Conservation (phyloP, 2,329 filamentous ascomycete species). For the Cladosporium sp. region DNA sequence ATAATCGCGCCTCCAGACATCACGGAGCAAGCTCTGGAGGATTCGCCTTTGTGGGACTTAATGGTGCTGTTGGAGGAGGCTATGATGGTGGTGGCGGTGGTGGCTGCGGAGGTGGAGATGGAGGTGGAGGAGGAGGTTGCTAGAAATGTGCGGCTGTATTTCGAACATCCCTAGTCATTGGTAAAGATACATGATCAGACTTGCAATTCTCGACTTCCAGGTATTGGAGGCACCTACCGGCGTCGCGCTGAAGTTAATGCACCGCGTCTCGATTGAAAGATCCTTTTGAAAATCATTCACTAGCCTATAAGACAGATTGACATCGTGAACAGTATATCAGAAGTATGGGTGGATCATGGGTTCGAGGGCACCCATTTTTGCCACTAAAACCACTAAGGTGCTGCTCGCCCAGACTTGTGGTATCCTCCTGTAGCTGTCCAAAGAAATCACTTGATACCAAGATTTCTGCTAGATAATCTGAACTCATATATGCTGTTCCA, state of each 20-base stretch:
- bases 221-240: neutral
- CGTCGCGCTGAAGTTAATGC: neutral
- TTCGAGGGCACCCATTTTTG: neutral
- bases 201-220: neutral
- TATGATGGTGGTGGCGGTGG: slow-evolving; percentile 19
- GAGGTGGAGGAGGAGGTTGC: slow-evolving; percentile 26
- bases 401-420: neutral
- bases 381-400: too few species aligned
- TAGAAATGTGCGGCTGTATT: neutral
- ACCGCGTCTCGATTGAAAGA: too few species aligned
- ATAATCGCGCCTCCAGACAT: neutral
- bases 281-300: neutral
- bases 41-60: neutral
- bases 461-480: neutral
- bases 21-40: neutral
- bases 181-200: neutral
- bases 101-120: slow-evolving; percentile 24
- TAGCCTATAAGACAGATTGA: neutral
- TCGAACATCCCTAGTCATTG: neutral
- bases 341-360: neutral
- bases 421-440: neutral
- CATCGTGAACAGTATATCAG: neutral
- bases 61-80: neutral
- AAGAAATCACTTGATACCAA: neutral
- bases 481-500: neutral